phyloP scores from a whole-genome alignment of 106 monocot genomes.

The Amphibolis antarctica region DNA sequence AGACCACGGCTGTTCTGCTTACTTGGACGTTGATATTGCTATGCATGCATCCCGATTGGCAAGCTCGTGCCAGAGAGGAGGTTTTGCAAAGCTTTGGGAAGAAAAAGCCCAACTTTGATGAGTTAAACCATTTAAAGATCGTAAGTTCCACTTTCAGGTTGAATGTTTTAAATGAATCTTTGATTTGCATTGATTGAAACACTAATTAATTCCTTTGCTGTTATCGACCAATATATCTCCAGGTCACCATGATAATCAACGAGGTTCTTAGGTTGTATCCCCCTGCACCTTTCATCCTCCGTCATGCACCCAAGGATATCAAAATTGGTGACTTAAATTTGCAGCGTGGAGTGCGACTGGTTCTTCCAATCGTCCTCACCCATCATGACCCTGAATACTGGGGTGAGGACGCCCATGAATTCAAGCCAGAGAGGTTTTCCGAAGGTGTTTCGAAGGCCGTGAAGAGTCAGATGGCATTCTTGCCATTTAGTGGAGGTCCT shows the following conservation, averaged over 20 bases:
- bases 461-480: constrained; percentile 27
- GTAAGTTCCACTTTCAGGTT: constrained; percentile 5
- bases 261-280: constrained; percentile 55
- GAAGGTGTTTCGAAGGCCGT: constrained; percentile 24
- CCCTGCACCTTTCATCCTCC: constrained; percentile 3
- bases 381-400: constrained; percentile 17
- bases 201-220: constrained; percentile 7
- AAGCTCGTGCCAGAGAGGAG: constrained; percentile 22
- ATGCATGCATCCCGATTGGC: constrained; percentile 31
- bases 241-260: constrained; percentile 44
- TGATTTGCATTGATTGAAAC: constrained; percentile 8
- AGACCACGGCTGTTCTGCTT: constrained; percentile 27
- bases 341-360: constrained; percentile 11
- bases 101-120: constrained; percentile 19
- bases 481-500: constrained; percentile 63
- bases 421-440: constrained; percentile 27
- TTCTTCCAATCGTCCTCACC: constrained; percentile 4
- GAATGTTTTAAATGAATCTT: constrained; percentile 12
- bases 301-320: constrained; percentile 10
- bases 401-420: constrained; percentile 29
- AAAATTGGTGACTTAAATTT: constrained; percentile 11
- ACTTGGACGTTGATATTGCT: constrained; percentile 31
- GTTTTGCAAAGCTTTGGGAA: constrained; percentile 16
- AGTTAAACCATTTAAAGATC: constrained; percentile 14
- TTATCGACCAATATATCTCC: background rate